Evolutionary conservation across 140 eudicot species (phyloP).

Genomic region (Erigeron philadelphicus): DNA sequence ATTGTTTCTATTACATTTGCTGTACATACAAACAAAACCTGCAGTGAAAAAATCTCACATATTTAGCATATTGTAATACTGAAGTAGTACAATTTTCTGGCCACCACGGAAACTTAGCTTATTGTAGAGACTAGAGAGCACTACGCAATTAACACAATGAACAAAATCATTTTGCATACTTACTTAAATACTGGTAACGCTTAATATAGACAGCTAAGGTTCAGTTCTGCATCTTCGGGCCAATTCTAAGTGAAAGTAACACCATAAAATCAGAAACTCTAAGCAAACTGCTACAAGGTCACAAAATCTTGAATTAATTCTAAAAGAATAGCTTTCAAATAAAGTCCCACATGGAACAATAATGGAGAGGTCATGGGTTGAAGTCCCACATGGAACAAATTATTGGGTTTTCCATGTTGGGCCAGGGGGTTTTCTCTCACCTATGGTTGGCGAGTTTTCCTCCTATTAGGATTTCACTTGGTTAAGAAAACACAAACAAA

Average conservation of each 20-base stretch:
- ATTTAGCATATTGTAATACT: background rate
- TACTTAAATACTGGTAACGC: background rate
- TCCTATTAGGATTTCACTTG: too few relatives aligned
- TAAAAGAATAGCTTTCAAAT: too few relatives aligned
- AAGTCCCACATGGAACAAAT: too few relatives aligned
- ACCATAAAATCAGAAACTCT: background rate
- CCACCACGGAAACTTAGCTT: background rate
- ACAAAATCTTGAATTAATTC: too few relatives aligned
- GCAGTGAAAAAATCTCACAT: slow-evolving; percentile 26
- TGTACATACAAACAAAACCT: slow-evolving; percentile 96
- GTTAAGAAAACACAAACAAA: too few relatives aligned
- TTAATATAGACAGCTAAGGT: background rate
- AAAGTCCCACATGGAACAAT: too few relatives aligned
- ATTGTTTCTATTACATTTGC: slow-evolving; percentile 87
- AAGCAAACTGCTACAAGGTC: too few relatives aligned
- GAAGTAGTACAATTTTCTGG: background rate
- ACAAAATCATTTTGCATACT: background rate
- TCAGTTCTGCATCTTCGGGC: background rate
- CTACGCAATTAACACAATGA: background rate
- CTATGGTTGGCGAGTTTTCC: too few relatives aligned
- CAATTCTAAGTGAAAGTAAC: background rate
- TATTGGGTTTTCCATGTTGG: too few relatives aligned
- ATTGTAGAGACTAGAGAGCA: background rate
- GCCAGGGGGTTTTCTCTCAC: too few relatives aligned
- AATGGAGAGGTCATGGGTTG: too few relatives aligned